Base-by-base conservation (phyloP, 148 eudicot species). In the Rhododendron molle region DNA sequence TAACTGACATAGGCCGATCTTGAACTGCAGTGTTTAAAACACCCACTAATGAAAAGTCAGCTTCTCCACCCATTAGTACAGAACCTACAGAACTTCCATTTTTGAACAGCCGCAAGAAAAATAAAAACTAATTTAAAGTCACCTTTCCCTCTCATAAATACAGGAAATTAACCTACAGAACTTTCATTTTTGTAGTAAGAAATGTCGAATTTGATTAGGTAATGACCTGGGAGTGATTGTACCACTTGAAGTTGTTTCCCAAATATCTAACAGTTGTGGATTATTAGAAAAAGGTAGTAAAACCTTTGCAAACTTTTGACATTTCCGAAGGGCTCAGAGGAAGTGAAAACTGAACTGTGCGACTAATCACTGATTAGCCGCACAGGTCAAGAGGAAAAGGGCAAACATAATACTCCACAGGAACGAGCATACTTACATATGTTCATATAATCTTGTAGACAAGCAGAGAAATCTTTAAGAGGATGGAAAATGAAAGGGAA, bases 1-100 rank as follows among this genome's bases (percentile, higher is more conserved):
- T 76, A 87, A 81, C 86, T 89, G 91, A 62, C 91, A 89, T 4
- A 89, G 85, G 1, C 85, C 91, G 52, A 89, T 81, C 86, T 87
- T 89, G 87, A 89, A 87, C 91, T 89, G 86, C 60, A 9, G 10
- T 47, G 15, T 11, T 3, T 14, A 14, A 23, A 7, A 34, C 60
- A n/a, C 21, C 60, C 60, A 54, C 28, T 26, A 54, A 34, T 26
- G 16, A 28, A 13, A 28, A 81, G 44, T 36, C 34, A 38, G 26
- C 28, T 60, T 43, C 36, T 34, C 72, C 74, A 38, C 6, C 49
- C 34, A 62, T 62, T 32, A 38, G 23, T 36, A 36, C 32, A 58
- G 32, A 30, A 14, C 47, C 26, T 38, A 2, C n/a, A 30, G 1
- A 60, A 58, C 9, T 20, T n/a, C 8, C 28, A 21, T 52, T 52